Evolutionary conservation across 2,329 filamentous ascomycete genomes (phyloP).

Genomic region (Ambrosiella beaveri): DNA sequence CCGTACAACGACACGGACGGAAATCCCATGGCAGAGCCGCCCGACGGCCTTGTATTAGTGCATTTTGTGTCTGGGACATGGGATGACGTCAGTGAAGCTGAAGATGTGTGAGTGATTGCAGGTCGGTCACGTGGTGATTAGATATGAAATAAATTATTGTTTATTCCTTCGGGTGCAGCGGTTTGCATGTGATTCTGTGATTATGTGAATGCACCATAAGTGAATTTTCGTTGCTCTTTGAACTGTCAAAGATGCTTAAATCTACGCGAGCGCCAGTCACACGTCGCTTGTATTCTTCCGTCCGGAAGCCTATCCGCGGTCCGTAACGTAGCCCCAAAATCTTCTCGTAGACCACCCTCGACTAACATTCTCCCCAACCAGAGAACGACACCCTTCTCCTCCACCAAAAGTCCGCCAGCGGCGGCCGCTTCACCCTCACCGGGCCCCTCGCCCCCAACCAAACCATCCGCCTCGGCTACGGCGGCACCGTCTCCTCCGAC

Average conservation of each 20-base stretch:
- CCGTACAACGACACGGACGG: too few relatives aligned
- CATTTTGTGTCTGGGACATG: not conserved
- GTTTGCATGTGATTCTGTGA: not conserved
- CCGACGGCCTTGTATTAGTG: too few relatives aligned
- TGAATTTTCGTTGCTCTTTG: too few relatives aligned
- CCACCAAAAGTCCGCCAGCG: slow-evolving; percentile 21
- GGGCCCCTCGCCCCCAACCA: slow-evolving; percentile 20
- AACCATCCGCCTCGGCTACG: slow-evolving; percentile 24
- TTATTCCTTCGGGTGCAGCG: not conserved
- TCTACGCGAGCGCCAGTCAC: not conserved
- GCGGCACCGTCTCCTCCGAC: slow-evolving; percentile 29
- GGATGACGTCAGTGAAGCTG: slow-evolving; percentile 1
- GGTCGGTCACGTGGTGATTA: slow-evolving; percentile 8
- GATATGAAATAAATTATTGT: slow-evolving; percentile 8
- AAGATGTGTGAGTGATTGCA: not conserved
- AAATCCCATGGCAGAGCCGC: too few relatives aligned
- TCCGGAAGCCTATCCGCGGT: slow-evolving; percentile 9
- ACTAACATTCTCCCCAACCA: not conserved
- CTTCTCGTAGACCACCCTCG: slow-evolving; percentile 41
- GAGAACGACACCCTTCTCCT: slow-evolving; percentile 23
- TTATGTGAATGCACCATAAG: too few relatives aligned
- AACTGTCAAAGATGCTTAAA: not conserved
- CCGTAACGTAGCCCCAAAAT: slow-evolving; percentile 34
- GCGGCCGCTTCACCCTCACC: slow-evolving; percentile 24
- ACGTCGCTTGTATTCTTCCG: slow-evolving; percentile 5